Percentiles rank a stretch among this genome's conserved stretches.
Conservation (phyloP, 1,284 basidiomycete genomes). For the Papiliotrema terrestris region DNA sequence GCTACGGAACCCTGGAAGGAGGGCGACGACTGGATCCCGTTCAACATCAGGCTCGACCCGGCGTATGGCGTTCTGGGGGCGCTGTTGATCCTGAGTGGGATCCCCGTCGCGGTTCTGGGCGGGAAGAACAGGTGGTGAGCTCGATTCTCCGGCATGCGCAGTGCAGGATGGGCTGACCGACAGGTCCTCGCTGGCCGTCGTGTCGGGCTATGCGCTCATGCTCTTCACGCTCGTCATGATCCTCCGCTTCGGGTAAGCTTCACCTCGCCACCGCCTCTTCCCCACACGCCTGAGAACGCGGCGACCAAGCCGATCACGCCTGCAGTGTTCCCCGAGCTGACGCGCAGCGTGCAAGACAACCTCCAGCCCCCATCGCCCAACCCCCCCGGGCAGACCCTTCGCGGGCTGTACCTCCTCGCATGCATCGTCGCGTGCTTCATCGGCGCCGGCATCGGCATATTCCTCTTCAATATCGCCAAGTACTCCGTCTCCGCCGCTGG, state of each 20-base stretch:
- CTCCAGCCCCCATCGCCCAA: constrained; percentile 62
- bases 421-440: constrained; percentile 72
- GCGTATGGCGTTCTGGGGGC: constrained; percentile 86
- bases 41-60: constrained; percentile 72
- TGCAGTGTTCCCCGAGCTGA: not conserved
- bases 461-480: constrained; percentile 79
- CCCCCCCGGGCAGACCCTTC: constrained; percentile 69
- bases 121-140: constrained; percentile 85
- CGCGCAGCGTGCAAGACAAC: constrained; percentile 35
- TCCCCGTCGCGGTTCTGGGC: constrained; percentile 84
- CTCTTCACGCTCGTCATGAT: constrained; percentile 84
- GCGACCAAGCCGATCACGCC: not conserved
- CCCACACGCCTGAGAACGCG: no score
- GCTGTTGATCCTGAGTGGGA: constrained; percentile 80
- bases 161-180: not conserved
- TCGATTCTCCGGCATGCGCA: not conserved
- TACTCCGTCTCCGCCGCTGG: constrained; percentile 85
- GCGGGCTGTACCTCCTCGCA: constrained; percentile 86
- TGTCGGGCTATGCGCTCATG: constrained; percentile 82
- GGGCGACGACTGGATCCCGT: constrained; percentile 41
- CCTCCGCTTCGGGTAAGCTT: constrained; percentile 69
- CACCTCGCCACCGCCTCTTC: not conserved
- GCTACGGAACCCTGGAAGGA: constrained; percentile 41
- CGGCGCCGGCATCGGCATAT: constrained; percentile 78
- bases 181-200: constrained; percentile 89